phyloP scores from a whole-genome alignment of 306 rosid genomes.

The Casuarina glauca region DNA sequence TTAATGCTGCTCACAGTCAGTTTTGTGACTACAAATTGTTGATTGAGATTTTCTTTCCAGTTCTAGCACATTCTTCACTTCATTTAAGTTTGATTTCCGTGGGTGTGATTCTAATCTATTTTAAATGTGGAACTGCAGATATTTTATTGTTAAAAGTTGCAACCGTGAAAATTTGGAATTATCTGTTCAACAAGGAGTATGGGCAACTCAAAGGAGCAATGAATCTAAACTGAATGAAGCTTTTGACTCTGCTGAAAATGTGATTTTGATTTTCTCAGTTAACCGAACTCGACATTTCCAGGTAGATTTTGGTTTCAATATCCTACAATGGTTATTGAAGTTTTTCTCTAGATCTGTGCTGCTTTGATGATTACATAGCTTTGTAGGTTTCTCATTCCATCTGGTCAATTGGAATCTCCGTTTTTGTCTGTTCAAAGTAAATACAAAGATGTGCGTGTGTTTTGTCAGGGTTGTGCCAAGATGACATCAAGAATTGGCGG shows the following conservation, averaged over 20 bases:
- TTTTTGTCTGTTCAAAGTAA: conserved; percentile 5
- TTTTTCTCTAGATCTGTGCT: not conserved
- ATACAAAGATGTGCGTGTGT: conserved; percentile 21
- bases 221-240: conserved; percentile 98
- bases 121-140: conserved; percentile 63
- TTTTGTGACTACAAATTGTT: not conserved
- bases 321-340: not conserved
- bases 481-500: conserved; percentile 99
- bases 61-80: not conserved
- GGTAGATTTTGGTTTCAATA: conserved; percentile 48
- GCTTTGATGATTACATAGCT: not conserved
- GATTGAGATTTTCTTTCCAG: not conserved
- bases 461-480: conserved; percentile 95
- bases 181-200: conserved; percentile 99
- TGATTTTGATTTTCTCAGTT: conserved; percentile 94
- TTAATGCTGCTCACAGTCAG: not conserved
- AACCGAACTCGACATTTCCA: conserved; percentile 98
- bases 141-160: conserved; percentile 99
- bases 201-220: conserved; percentile 99
- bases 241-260: conserved; percentile 91
- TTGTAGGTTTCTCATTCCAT: conserved; percentile 7
- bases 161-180: conserved; percentile 99
- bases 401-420: not conserved
- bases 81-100: not conserved
- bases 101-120: conserved; percentile 36